Base-by-base conservation (phyloP, 1,284 basidiomycete genomes). In the Meripilus lineatus region DNA sequence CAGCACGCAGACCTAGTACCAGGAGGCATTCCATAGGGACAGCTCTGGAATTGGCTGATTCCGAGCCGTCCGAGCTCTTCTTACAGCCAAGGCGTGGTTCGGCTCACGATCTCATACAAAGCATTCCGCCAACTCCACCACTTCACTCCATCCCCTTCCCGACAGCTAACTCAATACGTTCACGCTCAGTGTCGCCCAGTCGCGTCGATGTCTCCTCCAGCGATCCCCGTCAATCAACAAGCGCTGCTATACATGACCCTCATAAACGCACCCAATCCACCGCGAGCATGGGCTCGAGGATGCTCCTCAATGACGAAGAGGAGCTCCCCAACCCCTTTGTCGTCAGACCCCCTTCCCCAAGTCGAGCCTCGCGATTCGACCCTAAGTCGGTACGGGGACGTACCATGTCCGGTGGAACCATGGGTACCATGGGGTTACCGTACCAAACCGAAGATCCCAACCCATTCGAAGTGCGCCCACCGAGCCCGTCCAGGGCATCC, bases 321-420 rank as follows among this genome's bases (percentile, higher is more conserved):
- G 47, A 58, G 22, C 37, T 32, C 7, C 40, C 80, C 38, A 81
- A 81, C 54, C 72, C 75, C 5, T 85, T 86, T 55, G 68, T 75
- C 8, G 61, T 84, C 42, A 70, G 74, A 33, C 75, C 79, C 23
- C 78, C 81, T 15, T 77, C 74, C 34, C 70, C 71, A 3, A 67
- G 77, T 10, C 74, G 74, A 39, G 72, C 75, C 17, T 88, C 85
- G 22, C 76, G 76, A 30, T 84, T 88, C 57, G 86, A 89, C 58
- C 84, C 85, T 14, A 88, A 85, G 56, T 65, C 64, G 24, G 67
- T 66, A 15, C 79, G 77, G 56, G 67, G 70, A 23, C 77, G 84
- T 25, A 81, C 81, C 2, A 52, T 70, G 47, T 88, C 84, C 1
- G 77, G 78, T 50, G 79, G 71, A 4, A 82, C 83, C 2, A 61